A percentile compares a stretch with the other conserved stretches of the same genome.
Evolutionary conservation across 2,329 filamentous ascomycete genomes (phyloP).

Genomic region (Diaporthe sp.): DNA sequence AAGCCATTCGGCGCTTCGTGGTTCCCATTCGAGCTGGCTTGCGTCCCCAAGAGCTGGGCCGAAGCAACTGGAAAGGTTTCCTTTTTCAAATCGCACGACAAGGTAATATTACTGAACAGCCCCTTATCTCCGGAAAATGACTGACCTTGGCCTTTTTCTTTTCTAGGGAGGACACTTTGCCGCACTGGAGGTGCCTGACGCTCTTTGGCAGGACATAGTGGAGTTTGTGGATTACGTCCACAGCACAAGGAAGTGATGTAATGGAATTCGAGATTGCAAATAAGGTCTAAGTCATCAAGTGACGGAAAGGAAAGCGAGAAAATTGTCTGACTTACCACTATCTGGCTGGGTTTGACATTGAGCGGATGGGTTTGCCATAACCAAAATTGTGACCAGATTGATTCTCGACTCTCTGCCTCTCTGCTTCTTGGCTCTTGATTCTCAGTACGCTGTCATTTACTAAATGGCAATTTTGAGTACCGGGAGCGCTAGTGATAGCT

Average conservation of each 20-base stretch:
- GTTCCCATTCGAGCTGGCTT: conserved; percentile 58
- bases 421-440: too few relatives aligned
- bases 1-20: conserved; percentile 62
- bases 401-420: not conserved
- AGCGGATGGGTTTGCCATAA: not conserved
- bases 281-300: too few relatives aligned
- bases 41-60: conserved; percentile 54
- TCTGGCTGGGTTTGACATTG: not conserved
- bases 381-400: not conserved
- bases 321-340: too few relatives aligned
- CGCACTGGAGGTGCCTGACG: conserved; percentile 58
- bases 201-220: conserved; percentile 59
- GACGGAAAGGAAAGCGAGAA: not conserved
- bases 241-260: not conserved
- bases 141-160: not conserved
- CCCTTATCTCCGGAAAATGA: not conserved
- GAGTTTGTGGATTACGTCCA: conserved; percentile 50
- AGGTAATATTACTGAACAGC: conserved; percentile 33
- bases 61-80: conserved; percentile 44
- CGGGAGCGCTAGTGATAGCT: too few relatives aligned
- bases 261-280: not conserved
- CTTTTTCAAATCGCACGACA: conserved; percentile 38
- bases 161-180: conserved; percentile 67
- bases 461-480: not conserved
- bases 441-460: not conserved